phyloP scores from a whole-genome alignment of 371 early-diverging fungal species.

The Mortierella polycephala region DNA sequence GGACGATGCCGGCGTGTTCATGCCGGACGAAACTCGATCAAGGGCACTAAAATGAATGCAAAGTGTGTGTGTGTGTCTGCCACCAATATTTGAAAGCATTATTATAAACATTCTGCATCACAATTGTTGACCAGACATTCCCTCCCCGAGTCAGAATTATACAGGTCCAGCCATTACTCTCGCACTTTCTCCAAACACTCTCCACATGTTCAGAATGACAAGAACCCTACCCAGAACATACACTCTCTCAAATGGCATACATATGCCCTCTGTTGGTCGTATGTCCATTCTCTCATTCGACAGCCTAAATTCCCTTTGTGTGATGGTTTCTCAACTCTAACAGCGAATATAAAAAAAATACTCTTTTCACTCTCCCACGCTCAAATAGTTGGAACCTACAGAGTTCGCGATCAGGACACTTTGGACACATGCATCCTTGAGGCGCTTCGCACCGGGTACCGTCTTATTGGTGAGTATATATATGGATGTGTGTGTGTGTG shows the following conservation, averaged over 20 bases:
- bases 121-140: neutral
- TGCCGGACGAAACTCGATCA: neutral
- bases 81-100: too few relatives aligned
- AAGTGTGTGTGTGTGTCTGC: neutral
- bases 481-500: neutral
- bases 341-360: conserved; percentile 13
- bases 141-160: neutral
- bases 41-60: neutral
- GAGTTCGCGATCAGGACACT: conserved; percentile 63
- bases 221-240: conserved; percentile 11
- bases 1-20: conserved; percentile 32
- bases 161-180: neutral
- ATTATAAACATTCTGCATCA: neutral
- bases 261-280: conserved; percentile 67
- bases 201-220: conserved; percentile 16
- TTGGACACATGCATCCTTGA: conserved; percentile 60
- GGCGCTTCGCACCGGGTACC: conserved; percentile 74
- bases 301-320: neutral
- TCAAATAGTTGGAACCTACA: conserved; percentile 77
- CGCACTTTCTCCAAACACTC: neutral
- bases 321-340: conserved; percentile 21
- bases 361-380: conserved; percentile 4
- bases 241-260: conserved; percentile 62
- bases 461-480: conserved; percentile 69
- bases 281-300: conserved; percentile 2